These are phyloP conservation scores for Mycena haematopus DNA, from an alignment of 768 basidiomycete genomes.

Conservation along the genomic window DNA sequence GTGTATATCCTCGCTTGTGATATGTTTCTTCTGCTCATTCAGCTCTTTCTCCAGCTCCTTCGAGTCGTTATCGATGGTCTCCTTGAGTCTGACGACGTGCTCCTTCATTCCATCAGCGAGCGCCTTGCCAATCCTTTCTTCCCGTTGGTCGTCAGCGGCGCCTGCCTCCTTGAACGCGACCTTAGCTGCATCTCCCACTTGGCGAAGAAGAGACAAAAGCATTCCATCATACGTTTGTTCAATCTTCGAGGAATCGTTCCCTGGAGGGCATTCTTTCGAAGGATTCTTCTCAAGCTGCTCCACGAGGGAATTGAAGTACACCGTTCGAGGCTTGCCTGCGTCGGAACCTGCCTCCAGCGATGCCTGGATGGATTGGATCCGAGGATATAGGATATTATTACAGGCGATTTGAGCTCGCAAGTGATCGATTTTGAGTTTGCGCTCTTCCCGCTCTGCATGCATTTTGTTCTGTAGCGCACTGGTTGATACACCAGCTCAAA, in stretches of 20 bases:
- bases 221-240: slow-evolving; percentile 93
- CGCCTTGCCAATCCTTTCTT: slow-evolving; percentile 61
- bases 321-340: slow-evolving; percentile 42
- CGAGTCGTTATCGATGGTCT: slow-evolving; percentile 67
- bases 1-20: slow-evolving; percentile 94
- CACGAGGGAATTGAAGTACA: slow-evolving; percentile 73
- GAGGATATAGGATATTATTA: slow-evolving; percentile 79
- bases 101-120: slow-evolving; percentile 66
- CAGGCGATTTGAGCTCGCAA: slow-evolving; percentile 82
- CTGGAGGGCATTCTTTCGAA: slow-evolving; percentile 77
- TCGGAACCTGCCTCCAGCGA: slow-evolving; percentile 49
- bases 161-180: slow-evolving; percentile 51
- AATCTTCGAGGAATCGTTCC: slow-evolving; percentile 65
- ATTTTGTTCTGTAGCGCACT: slow-evolving; percentile 74
- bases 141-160: slow-evolving; percentile 57
- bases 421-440: slow-evolving; percentile 77
- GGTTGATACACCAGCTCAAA: slow-evolving; percentile 77
- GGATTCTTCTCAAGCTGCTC: slow-evolving; percentile 78
- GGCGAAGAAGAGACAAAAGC: slow-evolving; percentile 77
- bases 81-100: slow-evolving; percentile 70
- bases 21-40: slow-evolving; percentile 85
- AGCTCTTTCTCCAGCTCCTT: slow-evolving; percentile 68
- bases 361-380: slow-evolving; percentile 64
- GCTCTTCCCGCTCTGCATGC: slow-evolving; percentile 90
- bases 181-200: slow-evolving; percentile 74